Evolutionary conservation across 2,329 filamentous ascomycete genomes (phyloP).

Genomic region (Xylaria multiplex): DNA sequence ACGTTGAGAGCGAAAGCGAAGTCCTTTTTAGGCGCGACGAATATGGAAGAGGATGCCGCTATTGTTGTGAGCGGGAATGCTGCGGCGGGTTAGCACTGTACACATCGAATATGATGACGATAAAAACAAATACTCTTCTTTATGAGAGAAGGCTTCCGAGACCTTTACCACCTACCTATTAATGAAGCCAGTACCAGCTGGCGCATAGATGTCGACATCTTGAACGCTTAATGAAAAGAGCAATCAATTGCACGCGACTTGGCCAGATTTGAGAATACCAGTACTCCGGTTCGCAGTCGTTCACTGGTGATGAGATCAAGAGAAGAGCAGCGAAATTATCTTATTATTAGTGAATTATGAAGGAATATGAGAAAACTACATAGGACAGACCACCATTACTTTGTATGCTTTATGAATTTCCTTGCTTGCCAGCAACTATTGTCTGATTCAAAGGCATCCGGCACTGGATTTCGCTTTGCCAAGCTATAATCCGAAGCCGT

Average conservation of each 20-base stretch:
- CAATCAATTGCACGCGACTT: background rate
- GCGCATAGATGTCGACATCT: conserved; percentile 31
- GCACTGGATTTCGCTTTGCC: background rate
- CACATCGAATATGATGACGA: background rate
- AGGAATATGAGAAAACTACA: background rate
- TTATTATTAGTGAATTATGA: background rate
- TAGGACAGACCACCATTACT: background rate
- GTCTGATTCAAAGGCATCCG: too few relatives aligned
- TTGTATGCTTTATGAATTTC: background rate
- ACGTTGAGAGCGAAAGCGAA: conserved; percentile 76
- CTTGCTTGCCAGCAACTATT: too few relatives aligned
- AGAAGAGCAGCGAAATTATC: background rate
- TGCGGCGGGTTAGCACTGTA: conserved; percentile 19
- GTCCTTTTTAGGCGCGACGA: conserved; percentile 45
- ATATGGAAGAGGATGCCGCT: conserved; percentile 42
- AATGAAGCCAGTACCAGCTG: conserved; percentile 40
- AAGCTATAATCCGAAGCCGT: background rate
- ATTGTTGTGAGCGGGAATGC: conserved; percentile 29
- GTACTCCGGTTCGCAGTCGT: background rate
- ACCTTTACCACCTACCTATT: conserved; percentile 23
- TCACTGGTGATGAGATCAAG: background rate
- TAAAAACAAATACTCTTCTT: background rate
- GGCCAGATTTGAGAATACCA: background rate
- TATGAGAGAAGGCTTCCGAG: background rate
- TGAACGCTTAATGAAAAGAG: background rate